Percentiles rank a stretch among this genome's conserved stretches.
Conservation (phyloP, 108 stramenopile species). For the Nannochloropsis granulata region DNA sequence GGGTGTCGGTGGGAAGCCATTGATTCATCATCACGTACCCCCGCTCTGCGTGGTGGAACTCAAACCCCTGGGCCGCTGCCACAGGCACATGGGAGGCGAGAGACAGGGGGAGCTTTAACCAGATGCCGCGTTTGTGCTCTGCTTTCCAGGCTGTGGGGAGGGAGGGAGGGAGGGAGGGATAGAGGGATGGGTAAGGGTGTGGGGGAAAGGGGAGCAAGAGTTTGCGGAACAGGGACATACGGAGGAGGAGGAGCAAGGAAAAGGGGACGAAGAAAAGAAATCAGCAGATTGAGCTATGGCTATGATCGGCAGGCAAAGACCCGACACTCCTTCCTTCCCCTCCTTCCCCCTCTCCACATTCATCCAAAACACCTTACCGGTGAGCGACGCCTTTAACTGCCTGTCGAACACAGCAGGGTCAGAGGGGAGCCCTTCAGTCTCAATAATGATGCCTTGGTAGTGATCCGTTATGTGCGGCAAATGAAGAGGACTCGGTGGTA, state of each 20-base stretch:
- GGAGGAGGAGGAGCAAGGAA: background rate
- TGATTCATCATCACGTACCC: conserved; percentile 20
- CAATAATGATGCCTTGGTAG: background rate
- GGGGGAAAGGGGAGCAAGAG: background rate
- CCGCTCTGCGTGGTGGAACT: conserved; percentile 21
- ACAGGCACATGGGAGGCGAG: conserved; percentile 10
- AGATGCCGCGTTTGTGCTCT: conserved; percentile 4
- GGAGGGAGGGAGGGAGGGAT: background rate
- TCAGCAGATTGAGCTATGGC: background rate
- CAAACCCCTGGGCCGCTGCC: conserved; percentile 10
- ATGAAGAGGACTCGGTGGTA: background rate
- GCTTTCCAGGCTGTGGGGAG: conserved; percentile 6
- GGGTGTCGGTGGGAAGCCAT: background rate
- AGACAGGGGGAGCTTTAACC: conserved; percentile 18
- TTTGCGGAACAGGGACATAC: background rate
- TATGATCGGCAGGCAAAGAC: too few relatives aligned
- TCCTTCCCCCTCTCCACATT: background rate
- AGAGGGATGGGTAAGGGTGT: background rate
- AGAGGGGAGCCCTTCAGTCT: background rate
- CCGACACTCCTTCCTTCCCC: background rate
- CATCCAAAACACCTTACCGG: background rate
- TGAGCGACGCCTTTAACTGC: background rate
- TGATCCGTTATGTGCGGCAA: background rate
- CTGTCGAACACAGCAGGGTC: background rate
- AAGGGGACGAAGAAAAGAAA: background rate